Evolutionary conservation across 805 yeast species (phyloP), one percentile per base, ranked within the genome.

Genomic region (Kuraishia capsulata): DNA sequence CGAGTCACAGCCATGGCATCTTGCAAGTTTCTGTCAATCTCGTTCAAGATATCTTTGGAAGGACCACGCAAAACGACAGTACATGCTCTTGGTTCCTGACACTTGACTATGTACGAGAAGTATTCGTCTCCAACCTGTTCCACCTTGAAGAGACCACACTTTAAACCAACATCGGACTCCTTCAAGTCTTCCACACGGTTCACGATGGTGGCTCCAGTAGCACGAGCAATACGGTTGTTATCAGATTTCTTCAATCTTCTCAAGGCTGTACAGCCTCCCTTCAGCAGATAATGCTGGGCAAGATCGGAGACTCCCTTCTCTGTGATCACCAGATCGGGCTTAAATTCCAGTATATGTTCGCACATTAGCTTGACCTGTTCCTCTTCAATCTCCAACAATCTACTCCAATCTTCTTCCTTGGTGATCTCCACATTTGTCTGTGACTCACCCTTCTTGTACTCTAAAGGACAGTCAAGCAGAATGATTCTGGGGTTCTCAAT

Each of bases 1-100:
- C 96, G 78, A 16, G 97, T 80, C 34, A 92, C 98, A 3, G 96
- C 90, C 95, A 92, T 84, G 33, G 99, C 98, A 62, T 92, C 99
- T 57, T 92, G 97, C 56, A 92, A 71, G 59, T 92, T 92, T 58
- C 99, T 80, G 56, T 92, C 98, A 53, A 92, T 78, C 70, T 92
- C 99, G 62, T 88, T 89, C 49, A 92, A 68, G 39, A 92, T 89
- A 59, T 92, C 99, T 65, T 92, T 92, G 17, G 96, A 87, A 24
- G 97, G 96, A 23, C 99, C 99, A 50, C 98, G 78, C 51, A 92
- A 73, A 52, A 92, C 58, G 35, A 92, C 74, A 1, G 98, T 87
- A 67, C 98, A 92, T 0, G 99, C 98, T 43, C 78, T 78, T 37
- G 98, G 97, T 37, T 85, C 71, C 46, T 70, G 57, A 62, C 97